Base-by-base conservation (phyloP, 2,329 filamentous ascomycete genomes). In the Lachnellula cervina region DNA sequence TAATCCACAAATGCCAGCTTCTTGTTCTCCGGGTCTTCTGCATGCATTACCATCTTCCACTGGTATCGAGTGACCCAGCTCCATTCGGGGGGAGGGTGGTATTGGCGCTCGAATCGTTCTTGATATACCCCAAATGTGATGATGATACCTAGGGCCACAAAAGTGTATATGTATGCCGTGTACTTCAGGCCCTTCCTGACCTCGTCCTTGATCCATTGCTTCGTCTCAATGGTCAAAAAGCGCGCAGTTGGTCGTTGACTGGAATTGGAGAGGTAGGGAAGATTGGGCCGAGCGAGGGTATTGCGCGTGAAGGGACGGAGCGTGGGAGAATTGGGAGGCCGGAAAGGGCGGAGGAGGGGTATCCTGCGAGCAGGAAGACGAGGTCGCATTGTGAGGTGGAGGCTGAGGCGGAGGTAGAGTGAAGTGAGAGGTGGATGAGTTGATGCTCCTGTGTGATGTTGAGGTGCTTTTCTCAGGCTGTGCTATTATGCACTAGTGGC, bases 11-110 rank as follows among this genome's bases (percentile, higher is more conserved):
- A 50, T 5, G 38, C 50, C 5, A 52, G 50, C 2, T 45, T 48
- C 4, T 52, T 53, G 13, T 59, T 62, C 1, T 64, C 62, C 8
- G 62, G 56, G 44, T 66, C 61, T 48, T 59, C 61, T 38, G 50
- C 44, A 50, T 14, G 32, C 23, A 45, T 51, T 28, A 35, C 42
- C 57, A 64, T 56, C 52, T 62, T 17, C 58, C 88, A 50, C 81
- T 80, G 42, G 90, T 81, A 59, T 23, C 90, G 79, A 46, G 87
- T 89, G 61, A 83, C 73, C 70, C 84, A 87, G 0, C 76, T 76
- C 90, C 92, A 97, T 69, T 96, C 92, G 25, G 82, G 80, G 1
- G 93, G 92, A 1, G 90, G 92, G 0, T 91, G 91, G 69, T 86
- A 89, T 51, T 81, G 77, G 48, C 86, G 80, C 73, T 97, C 91